phyloP scores from a whole-genome alignment of 2,329 filamentous ascomycete species.

The Tolypocladium pustulatum region DNA sequence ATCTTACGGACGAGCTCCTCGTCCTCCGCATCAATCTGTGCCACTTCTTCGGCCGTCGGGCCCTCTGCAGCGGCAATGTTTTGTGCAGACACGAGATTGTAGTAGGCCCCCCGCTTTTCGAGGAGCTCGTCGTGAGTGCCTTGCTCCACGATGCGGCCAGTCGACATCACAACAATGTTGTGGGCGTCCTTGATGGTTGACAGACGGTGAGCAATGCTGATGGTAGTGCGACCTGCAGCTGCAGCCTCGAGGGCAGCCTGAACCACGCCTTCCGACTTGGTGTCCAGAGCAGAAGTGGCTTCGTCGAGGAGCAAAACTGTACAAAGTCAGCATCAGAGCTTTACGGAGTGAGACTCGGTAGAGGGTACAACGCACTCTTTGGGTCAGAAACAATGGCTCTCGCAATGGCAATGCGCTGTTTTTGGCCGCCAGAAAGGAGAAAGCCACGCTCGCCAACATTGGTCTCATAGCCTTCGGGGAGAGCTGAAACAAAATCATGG shows the following conservation, averaged over 20 bases:
- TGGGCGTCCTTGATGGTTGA: constrained; percentile 91
- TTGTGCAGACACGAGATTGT: constrained; percentile 78
- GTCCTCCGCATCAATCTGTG: constrained; percentile 36
- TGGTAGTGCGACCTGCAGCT: constrained; percentile 78
- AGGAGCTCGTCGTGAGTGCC: constrained; percentile 78
- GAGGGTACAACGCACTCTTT: constrained; percentile 41
- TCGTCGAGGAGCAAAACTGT: constrained; percentile 80
- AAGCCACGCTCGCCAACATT: constrained; percentile 94
- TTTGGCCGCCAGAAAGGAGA: constrained; percentile 86
- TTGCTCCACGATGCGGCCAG: constrained; percentile 83
- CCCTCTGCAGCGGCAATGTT: constrained; percentile 58
- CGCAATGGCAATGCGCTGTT: constrained; percentile 93
- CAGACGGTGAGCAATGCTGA: constrained; percentile 89
- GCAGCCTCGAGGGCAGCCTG: constrained; percentile 86
- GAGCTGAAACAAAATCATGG: constrained; percentile 73
- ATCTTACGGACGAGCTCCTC: constrained; percentile 39
- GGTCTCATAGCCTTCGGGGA: constrained; percentile 86
- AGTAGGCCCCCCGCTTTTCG: constrained; percentile 62
- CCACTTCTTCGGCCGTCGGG: constrained; percentile 38
- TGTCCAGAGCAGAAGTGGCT: constrained; percentile 87
- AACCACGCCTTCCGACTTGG: constrained; percentile 87
- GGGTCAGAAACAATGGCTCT: constrained; percentile 84
- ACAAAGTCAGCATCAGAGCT: neutral
- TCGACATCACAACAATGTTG: constrained; percentile 89
- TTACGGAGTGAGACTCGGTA: neutral